Base-by-base conservation (phyloP, 1,284 basidiomycete genomes). In the Apiotrichum gamsii region DNA sequence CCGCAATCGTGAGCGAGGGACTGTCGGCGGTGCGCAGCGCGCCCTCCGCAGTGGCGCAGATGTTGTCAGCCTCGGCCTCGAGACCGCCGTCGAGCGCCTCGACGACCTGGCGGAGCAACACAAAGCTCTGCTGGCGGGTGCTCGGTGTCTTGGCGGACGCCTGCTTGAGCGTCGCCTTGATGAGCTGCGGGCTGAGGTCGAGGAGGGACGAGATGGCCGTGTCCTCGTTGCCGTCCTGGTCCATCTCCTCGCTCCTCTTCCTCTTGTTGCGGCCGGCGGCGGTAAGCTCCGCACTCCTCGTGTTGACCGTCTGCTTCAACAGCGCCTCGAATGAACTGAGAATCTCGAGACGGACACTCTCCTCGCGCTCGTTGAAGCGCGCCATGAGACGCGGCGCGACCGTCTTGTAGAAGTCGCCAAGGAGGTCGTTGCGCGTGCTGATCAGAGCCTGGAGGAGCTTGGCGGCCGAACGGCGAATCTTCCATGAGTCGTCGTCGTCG, bases 401-500 rank as follows among this genome's bases (percentile, higher is more conserved):
- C 5, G 82, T 81, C 64, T 82, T 83, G 74, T 89, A 94, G 42
- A 95, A 78, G 2, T 83, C 77, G 5, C 77, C 72, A 4, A 96
- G 77, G 3, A 93, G 76, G 64, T 95, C 94, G 1, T 90, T 85
- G 11, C 90, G 85, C 5, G 93, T 94, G 14, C 80, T 81, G 55
- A 97, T 84, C 39, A 95, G 77, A 2, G 87, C 85, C 13, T 83
- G 76, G 13, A 98, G 78, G 2, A 97, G 76, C 67, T 96, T 96
- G 20, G 90, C 90, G 5, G 95, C 85, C 4, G 89, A 85, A 43
- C 94, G 82, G 51, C 95, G 84, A 52, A 96, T 90, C 74, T 96
- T 97, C 81, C 96, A 98, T 0, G 93, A 96, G n/a, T 89, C 86
- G 66, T 98, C 95, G 65, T 98, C 95, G 57, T 98, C 94, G 61